Conservation (phyloP, 805 yeast genomes). For the Candida suzukii region DNA sequence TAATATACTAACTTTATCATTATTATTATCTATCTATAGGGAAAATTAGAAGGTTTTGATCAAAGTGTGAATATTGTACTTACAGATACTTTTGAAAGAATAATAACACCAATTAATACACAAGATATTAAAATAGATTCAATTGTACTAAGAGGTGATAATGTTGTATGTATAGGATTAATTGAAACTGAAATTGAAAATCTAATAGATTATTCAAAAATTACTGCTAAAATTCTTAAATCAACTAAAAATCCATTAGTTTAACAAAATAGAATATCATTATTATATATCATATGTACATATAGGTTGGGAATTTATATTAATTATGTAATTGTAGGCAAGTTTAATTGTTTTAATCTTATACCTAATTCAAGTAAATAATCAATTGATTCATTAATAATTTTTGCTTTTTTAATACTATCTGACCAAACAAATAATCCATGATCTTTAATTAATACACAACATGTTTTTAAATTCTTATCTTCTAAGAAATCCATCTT, state of each 20-base stretch:
- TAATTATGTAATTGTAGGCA: constrained; percentile 36
- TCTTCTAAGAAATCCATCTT: constrained; percentile 55
- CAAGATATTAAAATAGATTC: constrained; percentile 38
- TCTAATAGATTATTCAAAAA: constrained; percentile 33
- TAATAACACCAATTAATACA: constrained; percentile 34
- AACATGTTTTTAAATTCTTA: constrained; percentile 73
- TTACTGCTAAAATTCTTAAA: constrained; percentile 18
- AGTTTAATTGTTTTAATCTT: constrained; percentile 67
- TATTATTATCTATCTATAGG: constrained; percentile 19
- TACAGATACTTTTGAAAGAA: constrained; percentile 42
- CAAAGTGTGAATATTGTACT: constrained; percentile 55
- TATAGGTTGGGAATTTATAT: constrained; percentile 4
- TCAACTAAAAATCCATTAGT: constrained; percentile 24
- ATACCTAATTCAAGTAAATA: constrained; percentile 80
- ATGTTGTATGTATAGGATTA: constrained; percentile 48
- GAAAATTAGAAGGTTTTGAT: constrained; percentile 54
- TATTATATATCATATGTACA: neutral
- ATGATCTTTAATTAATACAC: constrained; percentile 86
- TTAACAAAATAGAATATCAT: neutral
- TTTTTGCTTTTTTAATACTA: constrained; percentile 85
- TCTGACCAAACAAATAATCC: constrained; percentile 98
- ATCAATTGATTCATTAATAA: constrained; percentile 89
- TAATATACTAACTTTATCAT: too few relatives aligned
- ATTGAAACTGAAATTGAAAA: constrained; percentile 37
- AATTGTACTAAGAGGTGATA: constrained; percentile 51